These are phyloP conservation scores for Alternaria sp. DNA, from an alignment of 2,329 filamentous ascomycete genomes.

Conservation along the genomic window DNA sequence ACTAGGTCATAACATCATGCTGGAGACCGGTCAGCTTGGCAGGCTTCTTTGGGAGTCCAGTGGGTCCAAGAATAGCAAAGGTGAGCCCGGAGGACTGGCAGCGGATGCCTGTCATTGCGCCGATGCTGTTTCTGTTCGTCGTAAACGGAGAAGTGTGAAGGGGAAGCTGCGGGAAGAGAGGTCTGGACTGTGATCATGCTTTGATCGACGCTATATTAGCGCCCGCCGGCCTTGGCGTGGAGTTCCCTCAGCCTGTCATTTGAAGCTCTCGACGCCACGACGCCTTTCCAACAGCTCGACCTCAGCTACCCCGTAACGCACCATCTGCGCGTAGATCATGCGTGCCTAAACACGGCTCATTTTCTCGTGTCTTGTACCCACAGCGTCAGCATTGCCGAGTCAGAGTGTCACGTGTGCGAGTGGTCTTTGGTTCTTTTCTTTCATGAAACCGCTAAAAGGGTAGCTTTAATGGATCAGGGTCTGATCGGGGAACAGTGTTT, in stretches of 20 bases:
- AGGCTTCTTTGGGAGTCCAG: slow-evolving; percentile 2
- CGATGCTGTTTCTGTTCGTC: background rate
- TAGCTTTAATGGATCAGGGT: too few species aligned
- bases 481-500: background rate
- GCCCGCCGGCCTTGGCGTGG: slow-evolving; percentile 6
- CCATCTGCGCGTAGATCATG: background rate
- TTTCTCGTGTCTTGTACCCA: background rate
- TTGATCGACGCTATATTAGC: slow-evolving; percentile 12
- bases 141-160: background rate
- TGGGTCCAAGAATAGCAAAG: slow-evolving; percentile 14
- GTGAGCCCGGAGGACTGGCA: background rate
- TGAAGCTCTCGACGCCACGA: slow-evolving; percentile 6
- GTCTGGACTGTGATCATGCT: slow-evolving; percentile 12
- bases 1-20: slow-evolving; percentile 16
- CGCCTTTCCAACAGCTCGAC: background rate
- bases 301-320: slow-evolving; percentile 4
- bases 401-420: background rate
- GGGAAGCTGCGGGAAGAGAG: slow-evolving; percentile 5
- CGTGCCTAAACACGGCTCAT: slow-evolving; percentile 1
- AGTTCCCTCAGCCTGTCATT: slow-evolving; percentile 6
- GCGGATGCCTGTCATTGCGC: background rate
- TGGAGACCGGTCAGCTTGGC: slow-evolving; percentile 15
- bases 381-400: background rate
- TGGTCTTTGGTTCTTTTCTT: background rate
- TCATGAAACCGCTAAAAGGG: background rate